Conservation (phyloP, 2,329 filamentous ascomycete species). For the Microcyclospora pomicola region DNA sequence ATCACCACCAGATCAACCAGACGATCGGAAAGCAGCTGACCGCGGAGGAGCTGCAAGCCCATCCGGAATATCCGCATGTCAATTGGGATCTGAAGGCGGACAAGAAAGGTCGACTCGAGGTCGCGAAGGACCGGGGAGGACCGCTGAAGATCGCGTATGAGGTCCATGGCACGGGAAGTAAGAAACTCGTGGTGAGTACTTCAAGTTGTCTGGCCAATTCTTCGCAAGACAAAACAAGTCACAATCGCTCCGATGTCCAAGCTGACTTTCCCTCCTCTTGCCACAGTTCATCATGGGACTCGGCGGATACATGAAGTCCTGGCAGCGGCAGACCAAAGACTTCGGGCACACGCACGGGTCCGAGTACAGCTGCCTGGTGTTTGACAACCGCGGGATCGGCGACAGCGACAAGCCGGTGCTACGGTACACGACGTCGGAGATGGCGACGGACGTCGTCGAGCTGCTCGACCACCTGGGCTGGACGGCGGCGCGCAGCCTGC, state of each 20-base stretch:
- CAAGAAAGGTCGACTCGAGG: constrained; percentile 44
- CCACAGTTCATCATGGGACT: constrained; percentile 67
- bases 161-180: constrained; percentile 60
- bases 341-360: constrained; percentile 60
- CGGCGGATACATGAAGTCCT: constrained; percentile 52
- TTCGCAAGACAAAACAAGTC: constrained; percentile 4
- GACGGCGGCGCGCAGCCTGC: constrained; percentile 43
- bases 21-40: constrained; percentile 23
- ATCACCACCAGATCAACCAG: constrained; percentile 5
- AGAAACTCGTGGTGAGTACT: constrained; percentile 56
- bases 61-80: constrained; percentile 53
- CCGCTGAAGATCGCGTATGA: constrained; percentile 68
- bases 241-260: constrained; percentile 2
- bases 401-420: constrained; percentile 61
- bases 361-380: constrained; percentile 58
- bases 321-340: constrained; percentile 72
- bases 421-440: constrained; percentile 70
- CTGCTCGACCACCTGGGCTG: constrained; percentile 56
- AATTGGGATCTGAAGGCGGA: constrained; percentile 58
- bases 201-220: too few relatives aligned
- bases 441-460: constrained; percentile 68
- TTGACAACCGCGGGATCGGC: constrained; percentile 80
- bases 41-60: constrained; percentile 45
- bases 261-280: neutral
- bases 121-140: constrained; percentile 58